These are phyloP conservation scores for Termitomyces sp. DNA, from an alignment of 768 basidiomycete genomes.

Conservation along the genomic window DNA sequence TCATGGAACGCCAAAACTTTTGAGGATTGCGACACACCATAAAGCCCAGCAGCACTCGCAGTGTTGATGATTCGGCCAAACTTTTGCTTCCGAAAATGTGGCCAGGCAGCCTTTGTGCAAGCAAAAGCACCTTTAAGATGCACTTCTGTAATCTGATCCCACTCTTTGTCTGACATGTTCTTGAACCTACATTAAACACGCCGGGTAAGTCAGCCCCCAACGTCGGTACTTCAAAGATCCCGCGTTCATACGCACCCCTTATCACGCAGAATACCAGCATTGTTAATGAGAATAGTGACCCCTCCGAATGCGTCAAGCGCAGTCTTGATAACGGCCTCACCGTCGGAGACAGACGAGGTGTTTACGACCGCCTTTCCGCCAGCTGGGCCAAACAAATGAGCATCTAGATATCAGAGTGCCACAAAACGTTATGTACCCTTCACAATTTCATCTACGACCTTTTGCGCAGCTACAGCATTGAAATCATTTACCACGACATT, in stretches of 20 bases:
- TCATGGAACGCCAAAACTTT: neutral
- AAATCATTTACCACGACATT: constrained; percentile 97
- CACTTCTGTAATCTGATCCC: constrained; percentile 84
- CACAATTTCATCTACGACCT: constrained; percentile 86
- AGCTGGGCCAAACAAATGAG: constrained; percentile 39
- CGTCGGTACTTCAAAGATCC: neutral
- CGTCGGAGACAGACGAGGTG: constrained; percentile 84
- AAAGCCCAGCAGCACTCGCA: constrained; percentile 91
- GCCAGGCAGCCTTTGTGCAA: constrained; percentile 95
- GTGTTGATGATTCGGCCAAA: constrained; percentile 94
- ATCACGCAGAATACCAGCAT: constrained; percentile 87
- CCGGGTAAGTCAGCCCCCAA: neutral
- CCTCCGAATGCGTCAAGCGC: constrained; percentile 84
- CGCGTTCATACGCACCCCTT: constrained; percentile 51
- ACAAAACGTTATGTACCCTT: constrained; percentile 47
- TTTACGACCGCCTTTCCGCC: constrained; percentile 90
- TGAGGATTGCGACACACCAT: constrained; percentile 49
- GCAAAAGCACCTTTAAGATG: constrained; percentile 93
- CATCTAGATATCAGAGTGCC: neutral
- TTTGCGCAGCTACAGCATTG: constrained; percentile 82
- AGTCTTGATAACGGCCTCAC: constrained; percentile 79
- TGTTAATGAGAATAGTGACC: constrained; percentile 90
- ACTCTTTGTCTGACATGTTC: constrained; percentile 95
- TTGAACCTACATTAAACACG: constrained; percentile 62
- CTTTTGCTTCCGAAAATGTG: constrained; percentile 90